phyloP scores from a whole-genome alignment of 345 rosid species.

The Lenwebbia sp. region DNA sequence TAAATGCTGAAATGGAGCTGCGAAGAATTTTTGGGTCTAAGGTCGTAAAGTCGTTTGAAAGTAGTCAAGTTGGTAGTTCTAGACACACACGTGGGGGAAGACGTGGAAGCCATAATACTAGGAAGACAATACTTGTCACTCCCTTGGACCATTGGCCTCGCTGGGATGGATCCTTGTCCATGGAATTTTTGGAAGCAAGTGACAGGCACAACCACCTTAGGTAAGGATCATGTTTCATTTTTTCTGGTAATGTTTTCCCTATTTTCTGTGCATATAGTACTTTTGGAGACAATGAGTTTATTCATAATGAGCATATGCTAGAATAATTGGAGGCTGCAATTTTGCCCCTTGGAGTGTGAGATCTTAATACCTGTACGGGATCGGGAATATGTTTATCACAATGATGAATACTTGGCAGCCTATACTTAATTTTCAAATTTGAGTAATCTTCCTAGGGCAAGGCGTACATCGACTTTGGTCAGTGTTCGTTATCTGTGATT shows the following conservation, averaged over 20 bases:
- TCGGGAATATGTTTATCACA: not conserved
- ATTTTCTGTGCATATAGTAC: not conserved
- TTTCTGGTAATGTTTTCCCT: not conserved
- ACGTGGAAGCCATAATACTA: conserved; percentile 54
- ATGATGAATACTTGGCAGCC: not conserved
- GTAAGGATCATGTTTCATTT: conserved; percentile 17
- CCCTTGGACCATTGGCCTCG: conserved; percentile 83
- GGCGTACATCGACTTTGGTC: not conserved
- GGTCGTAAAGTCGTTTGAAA: conserved; percentile 73
- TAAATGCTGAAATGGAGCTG: conserved; percentile 71
- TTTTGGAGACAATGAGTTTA: not conserved
- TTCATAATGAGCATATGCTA: not conserved
- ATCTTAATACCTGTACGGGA: not conserved
- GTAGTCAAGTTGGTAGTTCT: conserved; percentile 47
- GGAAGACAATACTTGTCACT: conserved; percentile 58
- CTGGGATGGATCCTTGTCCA: conserved; percentile 83
- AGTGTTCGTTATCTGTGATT: not conserved
- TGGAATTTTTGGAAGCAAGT: conserved; percentile 72
- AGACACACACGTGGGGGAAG: conserved; percentile 64
- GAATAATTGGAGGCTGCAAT: not conserved
- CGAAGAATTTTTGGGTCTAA: conserved; percentile 79
- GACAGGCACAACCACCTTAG: conserved; percentile 63
- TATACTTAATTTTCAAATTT: not conserved
- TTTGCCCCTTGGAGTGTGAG: not conserved
- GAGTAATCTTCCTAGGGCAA: not conserved